Conservation (phyloP, 306 rosid species). For the Biancaea sappan region DNA sequence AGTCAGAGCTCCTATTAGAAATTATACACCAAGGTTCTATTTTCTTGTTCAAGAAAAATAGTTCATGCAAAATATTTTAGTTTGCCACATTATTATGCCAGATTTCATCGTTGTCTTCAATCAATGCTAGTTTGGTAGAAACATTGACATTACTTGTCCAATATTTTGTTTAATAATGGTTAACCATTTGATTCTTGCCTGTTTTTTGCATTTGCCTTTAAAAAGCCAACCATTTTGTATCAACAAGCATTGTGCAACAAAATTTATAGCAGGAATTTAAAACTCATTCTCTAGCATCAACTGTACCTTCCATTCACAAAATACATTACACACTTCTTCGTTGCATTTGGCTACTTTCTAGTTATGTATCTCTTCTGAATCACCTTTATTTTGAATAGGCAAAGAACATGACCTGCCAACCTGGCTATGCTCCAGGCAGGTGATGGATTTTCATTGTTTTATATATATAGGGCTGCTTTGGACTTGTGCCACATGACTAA, state of each 20-base stretch:
- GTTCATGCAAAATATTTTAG: background rate
- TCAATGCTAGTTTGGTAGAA: conserved; percentile 3
- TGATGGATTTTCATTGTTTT: conserved; percentile 14
- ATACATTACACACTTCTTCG: background rate
- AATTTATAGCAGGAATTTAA: conserved; percentile 11
- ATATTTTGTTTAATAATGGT: conserved; percentile 5
- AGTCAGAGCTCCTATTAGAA: conserved; percentile 3
- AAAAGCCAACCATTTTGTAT: background rate
- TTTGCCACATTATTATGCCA: background rate
- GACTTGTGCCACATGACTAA: conserved; percentile 18
- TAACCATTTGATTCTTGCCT: background rate
- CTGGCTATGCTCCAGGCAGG: background rate
- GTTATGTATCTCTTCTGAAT: background rate
- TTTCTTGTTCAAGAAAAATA: background rate
- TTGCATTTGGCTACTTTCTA: background rate
- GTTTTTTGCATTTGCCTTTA: background rate
- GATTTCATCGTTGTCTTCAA: background rate
- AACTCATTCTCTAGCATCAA: background rate
- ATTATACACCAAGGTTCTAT: conserved; percentile 10
- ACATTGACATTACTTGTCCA: background rate
- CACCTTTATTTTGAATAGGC: conserved; percentile 8
- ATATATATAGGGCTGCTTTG: background rate
- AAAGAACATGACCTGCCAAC: background rate
- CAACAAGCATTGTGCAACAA: background rate
- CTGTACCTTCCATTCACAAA: background rate